Percentiles rank a stretch among this genome's conserved stretches.
phyloP scores from a whole-genome alignment of 768 basidiomycete species.

The Lepiota subincarnata region DNA sequence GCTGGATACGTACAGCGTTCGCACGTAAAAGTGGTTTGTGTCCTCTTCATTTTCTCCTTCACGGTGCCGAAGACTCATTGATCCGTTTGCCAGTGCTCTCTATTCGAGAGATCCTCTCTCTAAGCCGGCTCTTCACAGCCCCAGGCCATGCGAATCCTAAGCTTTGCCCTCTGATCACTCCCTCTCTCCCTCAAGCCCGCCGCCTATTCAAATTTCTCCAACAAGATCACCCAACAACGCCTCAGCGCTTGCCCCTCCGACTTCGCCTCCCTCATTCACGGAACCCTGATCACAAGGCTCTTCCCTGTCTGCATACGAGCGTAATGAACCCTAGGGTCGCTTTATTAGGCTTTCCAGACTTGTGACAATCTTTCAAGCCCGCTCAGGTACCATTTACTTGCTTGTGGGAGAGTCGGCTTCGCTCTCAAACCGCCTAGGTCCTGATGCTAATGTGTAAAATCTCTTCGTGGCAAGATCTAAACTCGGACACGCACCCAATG shows the following conservation, averaged over 20 bases:
- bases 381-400: constrained; percentile 11
- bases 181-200: neutral
- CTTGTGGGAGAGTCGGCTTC: constrained; percentile 10
- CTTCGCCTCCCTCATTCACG: neutral
- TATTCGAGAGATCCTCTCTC: neutral
- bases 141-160: neutral
- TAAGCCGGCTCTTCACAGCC: neutral
- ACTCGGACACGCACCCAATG: constrained; percentile 10
- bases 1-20: constrained; percentile 5
- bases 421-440: constrained; percentile 2
- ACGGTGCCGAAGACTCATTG: constrained; percentile 6
- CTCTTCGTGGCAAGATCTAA: constrained; percentile 10
- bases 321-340: constrained; percentile 11
- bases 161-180: neutral
- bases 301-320: constrained; percentile 1
- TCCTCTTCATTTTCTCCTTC: neutral
- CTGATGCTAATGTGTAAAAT: constrained; percentile 7
- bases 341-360: constrained; percentile 13
- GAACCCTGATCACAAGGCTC: constrained; percentile 8
- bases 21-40: constrained; percentile 7
- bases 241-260: neutral
- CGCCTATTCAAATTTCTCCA: neutral
- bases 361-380: constrained; percentile 7
- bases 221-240: neutral
- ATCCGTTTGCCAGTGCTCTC: constrained; percentile 6